These are phyloP conservation scores for Geosmithia putterillii DNA, from an alignment of 2,329 filamentous ascomycete species.

Conservation along the genomic window DNA sequence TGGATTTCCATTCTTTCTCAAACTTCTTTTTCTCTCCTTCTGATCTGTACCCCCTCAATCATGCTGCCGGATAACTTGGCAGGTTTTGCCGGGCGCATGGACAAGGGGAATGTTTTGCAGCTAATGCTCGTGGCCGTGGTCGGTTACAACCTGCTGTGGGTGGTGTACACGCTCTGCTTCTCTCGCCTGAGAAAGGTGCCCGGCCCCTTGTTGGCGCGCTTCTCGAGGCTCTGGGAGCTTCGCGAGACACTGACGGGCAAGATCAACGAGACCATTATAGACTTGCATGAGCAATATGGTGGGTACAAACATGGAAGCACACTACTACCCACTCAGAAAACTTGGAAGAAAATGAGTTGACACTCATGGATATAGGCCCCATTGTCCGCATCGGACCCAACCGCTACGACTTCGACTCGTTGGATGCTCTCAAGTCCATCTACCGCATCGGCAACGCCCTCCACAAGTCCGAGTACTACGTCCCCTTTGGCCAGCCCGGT, in stretches of 20 bases:
- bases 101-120: too few species aligned
- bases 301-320: background rate
- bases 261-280: constrained; percentile 14
- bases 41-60: too few species aligned
- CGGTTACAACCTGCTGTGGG: too few species aligned
- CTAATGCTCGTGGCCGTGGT: too few species aligned
- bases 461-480: constrained; percentile 20
- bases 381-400: constrained; percentile 34
- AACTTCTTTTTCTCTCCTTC: too few species aligned
- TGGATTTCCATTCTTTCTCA: too few species aligned
- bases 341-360: background rate
- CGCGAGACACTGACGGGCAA: constrained; percentile 9
- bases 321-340: too few species aligned
- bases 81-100: too few species aligned
- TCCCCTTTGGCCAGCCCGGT: constrained; percentile 10
- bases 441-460: constrained; percentile 16
- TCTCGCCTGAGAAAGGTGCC: constrained; percentile 13
- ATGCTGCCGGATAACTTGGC: too few species aligned
- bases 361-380: constrained; percentile 7
- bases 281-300: constrained; percentile 17
- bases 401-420: constrained; percentile 31
- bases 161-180: background rate
- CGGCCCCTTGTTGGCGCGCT: constrained; percentile 13
- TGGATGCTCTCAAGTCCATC: constrained; percentile 22
- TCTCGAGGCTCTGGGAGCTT: constrained; percentile 16